These are phyloP conservation scores for Phytopythium delawarense DNA, from an alignment of 352 stramenopile species.

Conservation along the genomic window DNA sequence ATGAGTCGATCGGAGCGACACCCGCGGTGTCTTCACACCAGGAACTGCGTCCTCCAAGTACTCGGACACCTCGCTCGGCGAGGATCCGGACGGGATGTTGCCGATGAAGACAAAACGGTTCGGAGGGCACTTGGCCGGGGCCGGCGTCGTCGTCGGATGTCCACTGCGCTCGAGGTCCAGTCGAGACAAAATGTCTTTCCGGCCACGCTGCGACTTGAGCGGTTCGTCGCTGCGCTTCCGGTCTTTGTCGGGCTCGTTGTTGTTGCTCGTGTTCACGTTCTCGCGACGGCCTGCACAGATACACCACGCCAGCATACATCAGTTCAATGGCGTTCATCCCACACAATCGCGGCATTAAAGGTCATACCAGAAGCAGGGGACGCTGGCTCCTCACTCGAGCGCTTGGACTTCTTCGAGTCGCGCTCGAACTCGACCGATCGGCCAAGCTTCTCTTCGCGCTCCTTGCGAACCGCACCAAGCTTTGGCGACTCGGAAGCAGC, in stretches of 20 bases:
- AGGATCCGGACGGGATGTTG: constrained; percentile 44
- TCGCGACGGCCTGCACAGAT: neutral
- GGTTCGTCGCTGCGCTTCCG: constrained; percentile 5
- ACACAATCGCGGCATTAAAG: neutral
- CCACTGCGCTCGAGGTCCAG: neutral
- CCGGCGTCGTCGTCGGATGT: constrained; percentile 9
- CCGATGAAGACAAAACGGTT: constrained; percentile 71
- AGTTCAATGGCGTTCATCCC: neutral
- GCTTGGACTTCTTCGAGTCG: constrained; percentile 27
- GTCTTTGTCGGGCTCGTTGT: constrained; percentile 8
- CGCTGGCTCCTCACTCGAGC: neutral
- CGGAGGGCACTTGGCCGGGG: constrained; percentile 44
- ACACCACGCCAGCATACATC: neutral
- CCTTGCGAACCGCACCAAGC: constrained; percentile 17
- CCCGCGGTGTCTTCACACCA: constrained; percentile 29
- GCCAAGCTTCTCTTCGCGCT: constrained; percentile 19
- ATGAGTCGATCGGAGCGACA: constrained; percentile 59
- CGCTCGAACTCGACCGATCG: constrained; percentile 12
- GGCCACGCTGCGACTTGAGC: constrained; percentile 6
- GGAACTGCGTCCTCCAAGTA: constrained; percentile 52
- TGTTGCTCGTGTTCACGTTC: constrained; percentile 8
- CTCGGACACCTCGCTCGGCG: constrained; percentile 37
- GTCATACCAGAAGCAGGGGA: constrained; percentile 2
- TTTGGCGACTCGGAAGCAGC: neutral
- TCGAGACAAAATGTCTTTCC: neutral